Base-by-base conservation (phyloP, 2,329 filamentous ascomycete species). In the Trichoderma endophyticum region DNA sequence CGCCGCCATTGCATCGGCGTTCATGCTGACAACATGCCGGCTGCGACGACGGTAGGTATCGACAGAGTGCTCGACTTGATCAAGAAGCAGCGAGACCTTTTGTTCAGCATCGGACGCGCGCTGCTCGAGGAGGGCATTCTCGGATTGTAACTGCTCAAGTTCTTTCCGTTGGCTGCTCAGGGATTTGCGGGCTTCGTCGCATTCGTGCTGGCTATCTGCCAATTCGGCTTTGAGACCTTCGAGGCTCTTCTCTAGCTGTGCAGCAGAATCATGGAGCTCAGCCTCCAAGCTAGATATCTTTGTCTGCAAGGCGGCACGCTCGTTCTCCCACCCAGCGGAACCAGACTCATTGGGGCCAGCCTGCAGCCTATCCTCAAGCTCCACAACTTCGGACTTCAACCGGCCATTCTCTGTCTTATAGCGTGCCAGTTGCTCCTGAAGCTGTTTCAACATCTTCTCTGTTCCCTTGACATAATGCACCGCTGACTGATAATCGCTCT, bases 401-500 rank as follows among this genome's bases (percentile, higher is more conserved):
- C 92, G 92, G 21, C 87, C 85, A 78, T 98, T 98, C 73, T 96
- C 92, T 14, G 90, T 84, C 86, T 98, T 98, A 83, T 97, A 96
- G 72, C 94, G 93, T 70, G 92, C 87, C n/a, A 99, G 86, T 83
- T 99, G 96, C 78, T 98, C 94, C 84, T 98, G 98, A 87, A 99
- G 95, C 81, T 97, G 95, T 82, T 96, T 95, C 63, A 99, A 89
- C 94, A 99, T 98, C 87, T 98, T 98, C 83, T 99, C 96, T 1
- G 96, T 98, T 72, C 96, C 96, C 82, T 97, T 97, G 76, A 99
- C 93, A 79, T 99, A 99, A 82, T 98, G 96, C 64, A 98, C 95
- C 18, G 96, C 95, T 56, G 96, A 97, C 81, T 98, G 94, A 80
- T 99, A 98, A 81, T 99, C 96, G 79, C 95, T 97, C 82, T 98